phyloP scores from a whole-genome alignment of 2,329 filamentous ascomycete species.

The Fusarium sp. region DNA sequence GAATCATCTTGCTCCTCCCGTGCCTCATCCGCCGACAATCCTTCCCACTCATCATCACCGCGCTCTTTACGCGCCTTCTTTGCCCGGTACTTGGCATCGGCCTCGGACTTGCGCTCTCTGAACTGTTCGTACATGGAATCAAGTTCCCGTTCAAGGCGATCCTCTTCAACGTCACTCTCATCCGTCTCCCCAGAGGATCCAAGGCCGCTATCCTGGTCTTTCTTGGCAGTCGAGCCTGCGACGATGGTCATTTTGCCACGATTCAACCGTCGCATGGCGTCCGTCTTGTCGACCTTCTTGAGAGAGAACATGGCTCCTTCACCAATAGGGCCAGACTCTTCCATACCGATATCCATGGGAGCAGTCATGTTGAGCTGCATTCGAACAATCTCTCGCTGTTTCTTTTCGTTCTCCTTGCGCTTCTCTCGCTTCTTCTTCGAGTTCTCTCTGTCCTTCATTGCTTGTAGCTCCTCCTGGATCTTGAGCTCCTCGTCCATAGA shows the following conservation, averaged over 20 bases:
- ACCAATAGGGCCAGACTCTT: constrained; percentile 82
- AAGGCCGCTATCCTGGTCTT: constrained; percentile 71
- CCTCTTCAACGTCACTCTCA: constrained; percentile 82
- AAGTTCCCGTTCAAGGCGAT: constrained; percentile 85
- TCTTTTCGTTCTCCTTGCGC: constrained; percentile 90
- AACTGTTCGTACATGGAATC: constrained; percentile 91
- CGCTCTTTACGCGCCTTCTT: constrained; percentile 88
- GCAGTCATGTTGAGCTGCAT: constrained; percentile 98
- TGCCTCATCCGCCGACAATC: constrained; percentile 77
- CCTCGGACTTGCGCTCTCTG: constrained; percentile 80
- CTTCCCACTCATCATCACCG: constrained; percentile 92
- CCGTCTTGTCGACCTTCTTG: constrained; percentile 82
- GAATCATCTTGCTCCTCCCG: constrained; percentile 67
- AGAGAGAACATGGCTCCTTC: constrained; percentile 89
- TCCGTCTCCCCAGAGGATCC: constrained; percentile 67
- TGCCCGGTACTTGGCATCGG: constrained; percentile 88
- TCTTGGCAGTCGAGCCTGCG: constrained; percentile 65
- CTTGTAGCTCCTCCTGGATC: constrained; percentile 88
- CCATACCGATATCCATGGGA: constrained; percentile 95
- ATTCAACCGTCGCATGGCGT: constrained; percentile 69
- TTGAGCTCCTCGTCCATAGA: constrained; percentile 95
- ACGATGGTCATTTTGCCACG: constrained; percentile 83
- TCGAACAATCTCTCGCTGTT: constrained; percentile 92
- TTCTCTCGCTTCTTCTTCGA: constrained; percentile 85
- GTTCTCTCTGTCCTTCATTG: constrained; percentile 82